Percentiles rank a stretch among this genome's conserved stretches.
Evolutionary conservation across 306 rosid species (phyloP).

Genomic region (Dryas alaskensis): DNA sequence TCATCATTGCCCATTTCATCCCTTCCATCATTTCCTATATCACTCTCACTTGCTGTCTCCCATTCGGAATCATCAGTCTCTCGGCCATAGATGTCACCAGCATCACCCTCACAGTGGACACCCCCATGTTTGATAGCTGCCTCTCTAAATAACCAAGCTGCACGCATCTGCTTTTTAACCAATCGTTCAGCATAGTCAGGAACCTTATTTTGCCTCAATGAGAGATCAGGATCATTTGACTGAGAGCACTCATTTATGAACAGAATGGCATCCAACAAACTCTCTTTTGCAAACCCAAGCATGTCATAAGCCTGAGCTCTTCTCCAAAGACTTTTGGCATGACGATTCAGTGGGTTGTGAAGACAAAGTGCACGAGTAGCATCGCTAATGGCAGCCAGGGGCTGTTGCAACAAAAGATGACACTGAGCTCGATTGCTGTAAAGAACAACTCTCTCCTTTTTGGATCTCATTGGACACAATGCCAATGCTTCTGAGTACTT

Average conservation of each 20-base stretch:
- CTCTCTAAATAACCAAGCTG: conserved; percentile 95
- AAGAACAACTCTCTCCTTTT: conserved; percentile 92
- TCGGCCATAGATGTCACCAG: conserved; percentile 75
- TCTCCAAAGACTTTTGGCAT: conserved; percentile 99
- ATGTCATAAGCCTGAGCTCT: conserved; percentile 98
- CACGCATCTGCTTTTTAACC: conserved; percentile 98
- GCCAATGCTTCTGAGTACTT: conserved; percentile 95
- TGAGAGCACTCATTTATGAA: conserved; percentile 98
- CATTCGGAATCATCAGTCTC: conserved; percentile 96
- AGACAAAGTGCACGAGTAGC: conserved; percentile 96
- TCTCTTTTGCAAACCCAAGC: conserved; percentile 93
- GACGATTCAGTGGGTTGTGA: conserved; percentile 91
- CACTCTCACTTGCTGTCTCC: conserved; percentile 99
- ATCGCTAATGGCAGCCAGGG: conserved; percentile 93
- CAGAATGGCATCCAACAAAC: conserved; percentile 90
- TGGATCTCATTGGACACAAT: conserved; percentile 94
- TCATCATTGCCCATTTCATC: conserved; percentile 74
- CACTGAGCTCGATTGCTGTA: conserved; percentile 97
- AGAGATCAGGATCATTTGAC: conserved; percentile 92
- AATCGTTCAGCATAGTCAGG: conserved; percentile 95
- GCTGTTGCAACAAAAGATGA: conserved; percentile 86
- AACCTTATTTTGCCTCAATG: conserved; percentile 85
- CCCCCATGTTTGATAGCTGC: conserved; percentile 94
- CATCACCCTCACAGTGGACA: conserved; percentile 84
- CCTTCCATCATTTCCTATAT: conserved; percentile 86